Base-by-base conservation (phyloP, 2,329 filamentous ascomycete genomes). In the Diaporthe sp. region DNA sequence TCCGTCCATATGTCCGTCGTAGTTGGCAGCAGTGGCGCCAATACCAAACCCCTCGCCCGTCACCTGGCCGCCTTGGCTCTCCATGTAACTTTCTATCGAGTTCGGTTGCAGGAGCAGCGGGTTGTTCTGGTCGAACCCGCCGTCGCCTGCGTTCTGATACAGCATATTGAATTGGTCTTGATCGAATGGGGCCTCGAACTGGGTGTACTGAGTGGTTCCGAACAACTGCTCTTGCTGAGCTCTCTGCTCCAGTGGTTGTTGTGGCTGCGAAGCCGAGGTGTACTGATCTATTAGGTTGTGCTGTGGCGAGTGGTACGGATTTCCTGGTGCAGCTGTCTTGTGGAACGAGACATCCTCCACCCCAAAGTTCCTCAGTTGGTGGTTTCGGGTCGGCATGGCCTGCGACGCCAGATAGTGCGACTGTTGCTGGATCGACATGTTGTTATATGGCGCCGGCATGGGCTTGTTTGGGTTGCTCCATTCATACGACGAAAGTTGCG, bases 381-480 rank as follows among this genome's bases (percentile, higher is more conserved):
- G 76, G 70, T 79, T 79, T 67, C 79, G 79, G 62, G 80, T 76
- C 37, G 81, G 79, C 31, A 79, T 75, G 72, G 79, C 79, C 60
- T 85, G 84, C 28, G 76, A 71, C 39, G 73, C 42, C 34, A 77
- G 31, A 62, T 77, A 77, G 44, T 77, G 76, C n/a, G 70, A 55
- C 17, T 58, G 25, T 44, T 72, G 61, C 51, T 72, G 49, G 8
- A 77, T n/a, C 6, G 44, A 31, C 42, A 77, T 67, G 34, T 82
- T 76, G 71, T 81, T 83, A 78, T 87, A 88, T 25, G 82, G 82
- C 34, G 80, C 79, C n/a, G 84, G 81, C 73, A 84, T 77, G n/a
- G 83, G 82, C 79, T 85, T 85, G 25, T 80, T 81, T 4, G 83
- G 82, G 76, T 84, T 83, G 49, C 78, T 78, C 76, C 82, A 83